Percentiles rank a stretch among this genome's conserved stretches.
These are phyloP conservation scores for Onygena corvina DNA, from an alignment of 2,329 filamentous ascomycete genomes.

Conservation along the genomic window DNA sequence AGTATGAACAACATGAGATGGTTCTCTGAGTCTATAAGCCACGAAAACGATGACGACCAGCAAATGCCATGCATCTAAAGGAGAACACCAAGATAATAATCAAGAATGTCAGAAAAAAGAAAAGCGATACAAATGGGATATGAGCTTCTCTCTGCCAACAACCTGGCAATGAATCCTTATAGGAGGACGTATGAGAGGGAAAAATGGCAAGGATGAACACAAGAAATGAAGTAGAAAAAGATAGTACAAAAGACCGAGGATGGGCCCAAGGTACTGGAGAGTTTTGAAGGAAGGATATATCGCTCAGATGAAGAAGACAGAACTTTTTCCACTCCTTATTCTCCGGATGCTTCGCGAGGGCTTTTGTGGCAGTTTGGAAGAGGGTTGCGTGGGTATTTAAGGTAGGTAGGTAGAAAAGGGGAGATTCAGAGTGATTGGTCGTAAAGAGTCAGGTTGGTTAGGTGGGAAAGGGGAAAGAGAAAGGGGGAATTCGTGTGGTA, in stretches of 20 bases:
- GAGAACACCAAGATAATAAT: constrained; percentile 5
- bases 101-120: not conserved
- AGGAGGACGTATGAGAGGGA: not conserved
- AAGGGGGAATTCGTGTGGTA: not conserved
- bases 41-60: constrained; percentile 3
- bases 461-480: not conserved
- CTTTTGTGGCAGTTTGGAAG: no score
- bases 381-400: not conserved
- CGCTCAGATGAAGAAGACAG: constrained; percentile 1
- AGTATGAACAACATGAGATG: not conserved
- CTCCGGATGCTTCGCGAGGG: not conserved
- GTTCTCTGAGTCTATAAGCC: constrained; percentile 3
- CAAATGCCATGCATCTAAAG: constrained; percentile 5
- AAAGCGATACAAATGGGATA: not conserved
- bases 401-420: not conserved
- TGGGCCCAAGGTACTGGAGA: constrained; percentile 1
- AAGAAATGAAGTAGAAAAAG: not conserved
- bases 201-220: not conserved
- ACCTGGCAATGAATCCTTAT: not conserved
- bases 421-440: not conserved
- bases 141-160: not conserved
- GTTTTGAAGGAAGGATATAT: not conserved
- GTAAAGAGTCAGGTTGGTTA: not conserved
- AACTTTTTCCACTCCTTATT: not conserved
- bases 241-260: constrained; percentile 6